Evolutionary conservation across 2,329 filamentous ascomycete species (phyloP), one percentile per base, ranked within the genome.

Genomic region (Apiospora rasikravindrae): DNA sequence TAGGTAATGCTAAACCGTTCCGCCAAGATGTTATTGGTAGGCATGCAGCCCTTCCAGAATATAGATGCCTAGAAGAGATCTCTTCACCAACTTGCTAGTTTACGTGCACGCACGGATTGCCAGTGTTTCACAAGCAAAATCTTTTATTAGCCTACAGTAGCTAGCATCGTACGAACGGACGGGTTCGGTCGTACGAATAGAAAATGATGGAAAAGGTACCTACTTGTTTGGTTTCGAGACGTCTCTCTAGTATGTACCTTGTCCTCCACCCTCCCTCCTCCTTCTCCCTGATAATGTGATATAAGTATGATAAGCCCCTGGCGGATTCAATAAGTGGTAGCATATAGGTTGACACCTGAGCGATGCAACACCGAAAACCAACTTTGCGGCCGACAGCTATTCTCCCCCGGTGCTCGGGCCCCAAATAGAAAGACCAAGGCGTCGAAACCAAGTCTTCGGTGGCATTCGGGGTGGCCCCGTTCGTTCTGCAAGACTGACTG

Each of bases 151-250:
- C 53, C 57, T n/a, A n/a, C n/a, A n/a, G n/a, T n/a, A 13, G 33
- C 40, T 14, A 64, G 19, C 22, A n/a, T 64, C 33, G 57, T 64
- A 40, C 29, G 33, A 13, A 40, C 3, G 57, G 1, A 57, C 40
- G 7, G n/a, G 29, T 14, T 4, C 22, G 13, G 57, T 64, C 57
- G 57, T 64, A 64, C 57, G 33, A 40, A 64, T 64, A 40, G 22
- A 24, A 64, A 19, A 57, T n/a, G 11, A 10, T 6, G 8, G 2
- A 22, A n/a, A 64, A 40, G 24, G 22, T n/a, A 64, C 57, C n/a
- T 64, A 64, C 57, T 40, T 64, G 57, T 64, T 64, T 40, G 57
- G 57, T 64, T 40, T 64, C 22, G 33, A 64, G 33, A 64, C 57
- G 33, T 64, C 57, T 2, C 37, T 7, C 16, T n/a, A 16, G n/a